These are phyloP conservation scores for Pyrenopolyporus hunteri DNA, from an alignment of 495 filamentous ascomycete species.

Conservation along the genomic window DNA sequence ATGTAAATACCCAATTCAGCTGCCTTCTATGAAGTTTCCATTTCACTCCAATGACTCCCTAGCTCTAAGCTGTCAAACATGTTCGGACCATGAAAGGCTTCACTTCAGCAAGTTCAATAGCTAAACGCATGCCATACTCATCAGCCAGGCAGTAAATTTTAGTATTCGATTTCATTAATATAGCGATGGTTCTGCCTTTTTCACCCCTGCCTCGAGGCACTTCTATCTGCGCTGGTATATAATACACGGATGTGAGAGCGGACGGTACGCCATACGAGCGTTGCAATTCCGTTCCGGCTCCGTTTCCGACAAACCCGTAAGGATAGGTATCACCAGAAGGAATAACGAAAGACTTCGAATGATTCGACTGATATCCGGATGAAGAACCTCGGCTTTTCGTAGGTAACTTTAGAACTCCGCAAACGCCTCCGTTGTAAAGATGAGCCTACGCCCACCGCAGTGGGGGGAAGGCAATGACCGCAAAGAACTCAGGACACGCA, in stretches of 20 bases:
- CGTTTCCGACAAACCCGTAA: conserved; percentile 23
- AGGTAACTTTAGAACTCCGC: conserved; percentile 23
- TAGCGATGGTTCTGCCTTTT: conserved; percentile 30
- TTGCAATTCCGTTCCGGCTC: conserved; percentile 14
- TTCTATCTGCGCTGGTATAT: conserved; percentile 40
- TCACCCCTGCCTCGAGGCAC: conserved; percentile 38
- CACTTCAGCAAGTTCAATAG: too few species aligned
- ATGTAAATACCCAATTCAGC: too few species aligned
- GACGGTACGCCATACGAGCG: conserved; percentile 7
- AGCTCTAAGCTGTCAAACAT: too few species aligned
- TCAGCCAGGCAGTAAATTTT: too few species aligned
- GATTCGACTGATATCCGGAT: neutral
- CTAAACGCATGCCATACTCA: too few species aligned
- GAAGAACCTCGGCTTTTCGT: conserved; percentile 23
- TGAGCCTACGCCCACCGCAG: conserved; percentile 13
- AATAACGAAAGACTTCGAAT: conserved; percentile 27
- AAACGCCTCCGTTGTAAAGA: conserved; percentile 19
- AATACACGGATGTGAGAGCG: conserved; percentile 31
- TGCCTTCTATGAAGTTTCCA: too few species aligned
- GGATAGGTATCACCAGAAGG: conserved; percentile 37
- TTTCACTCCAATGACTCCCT: too few species aligned
- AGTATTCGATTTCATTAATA: conserved; percentile 33
- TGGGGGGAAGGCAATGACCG: conserved; percentile 16
- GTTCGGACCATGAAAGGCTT: neutral
- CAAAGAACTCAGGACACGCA: conserved; percentile 24